Evolutionary conservation across 768 basidiomycete species (phyloP), one percentile per base, ranked within the genome.

Genomic region (Mycena capillaripes): DNA sequence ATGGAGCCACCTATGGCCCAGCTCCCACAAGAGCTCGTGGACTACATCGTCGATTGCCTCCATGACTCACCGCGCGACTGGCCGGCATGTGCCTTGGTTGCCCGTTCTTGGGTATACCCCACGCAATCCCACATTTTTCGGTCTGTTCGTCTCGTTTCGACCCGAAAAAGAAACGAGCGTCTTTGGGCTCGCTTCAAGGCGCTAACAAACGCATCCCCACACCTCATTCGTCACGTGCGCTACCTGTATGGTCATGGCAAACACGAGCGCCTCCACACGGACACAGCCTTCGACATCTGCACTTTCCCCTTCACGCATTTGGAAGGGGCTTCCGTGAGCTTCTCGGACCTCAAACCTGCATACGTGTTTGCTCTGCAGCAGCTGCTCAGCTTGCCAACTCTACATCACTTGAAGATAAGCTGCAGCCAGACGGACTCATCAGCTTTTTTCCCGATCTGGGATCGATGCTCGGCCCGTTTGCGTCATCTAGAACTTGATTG

Each of bases 381-480:
- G 34, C 34, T 36, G 34, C 34, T 50, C 48, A 50, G 48, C 48
- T 50, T 50, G 48, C 48, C 48, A n/a, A 50, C 48, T 25, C 48
- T 50, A n/a, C 48, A 50, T 50, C 48, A n/a, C n/a, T 50, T 50
- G 48, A 50, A 50, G 48, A 50, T 50, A 50, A 50, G n/a, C 48
- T 50, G 48, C 48, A 50, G 21, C 25, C 48, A 50, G 48, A 50
- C 48, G 48, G 48, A 50, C 48, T 50, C 48, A n/a, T 50, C 48
- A 25, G 48, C 21, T n/a, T 50, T 50, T 50, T 50, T 50, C 48
- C 48, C n/a, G 48, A 50, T 50, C 48, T 50, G 48, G 48, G 48
- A 50, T 25, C 48, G 48, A 25, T 50, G 48, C 48, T 50, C 48
- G 48, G n/a, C 48, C 48, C 23, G 48, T 50, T 50, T 50, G 48